phyloP scores from a whole-genome alignment of 352 stramenopile genomes.

The Globisporangium echinulatum region DNA sequence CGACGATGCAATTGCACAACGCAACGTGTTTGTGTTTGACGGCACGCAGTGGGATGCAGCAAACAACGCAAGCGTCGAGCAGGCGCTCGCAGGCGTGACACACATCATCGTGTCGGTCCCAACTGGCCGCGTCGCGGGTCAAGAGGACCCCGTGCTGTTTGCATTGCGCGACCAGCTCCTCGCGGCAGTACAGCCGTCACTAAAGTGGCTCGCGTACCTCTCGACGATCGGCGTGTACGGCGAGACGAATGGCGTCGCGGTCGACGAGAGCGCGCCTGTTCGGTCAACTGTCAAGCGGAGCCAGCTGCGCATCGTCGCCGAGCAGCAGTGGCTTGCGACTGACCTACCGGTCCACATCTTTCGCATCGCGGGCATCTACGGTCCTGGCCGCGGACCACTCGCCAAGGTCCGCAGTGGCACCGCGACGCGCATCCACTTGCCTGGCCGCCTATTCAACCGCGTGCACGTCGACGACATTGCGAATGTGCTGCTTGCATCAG shows the following conservation, averaged over 20 bases:
- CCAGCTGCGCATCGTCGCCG: constrained; percentile 70
- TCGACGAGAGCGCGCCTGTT: constrained; percentile 79
- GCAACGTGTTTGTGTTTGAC: constrained; percentile 83
- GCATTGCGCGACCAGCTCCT: constrained; percentile 37
- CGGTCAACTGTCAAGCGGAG: constrained; percentile 56
- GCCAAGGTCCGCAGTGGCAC: constrained; percentile 66
- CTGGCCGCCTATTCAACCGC: constrained; percentile 79
- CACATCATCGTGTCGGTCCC: constrained; percentile 79
- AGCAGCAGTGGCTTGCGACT: constrained; percentile 69
- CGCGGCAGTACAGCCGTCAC: constrained; percentile 25
- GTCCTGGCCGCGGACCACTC: constrained; percentile 74
- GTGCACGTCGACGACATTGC: constrained; percentile 91
- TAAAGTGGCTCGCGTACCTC: constrained; percentile 88
- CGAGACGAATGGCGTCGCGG: constrained; percentile 74
- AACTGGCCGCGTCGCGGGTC: constrained; percentile 30
- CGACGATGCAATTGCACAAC: neutral
- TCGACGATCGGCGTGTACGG: constrained; percentile 94
- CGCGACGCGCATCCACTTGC: constrained; percentile 65
- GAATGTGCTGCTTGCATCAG: constrained; percentile 65
- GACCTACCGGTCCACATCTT: constrained; percentile 79
- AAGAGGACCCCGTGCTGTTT: constrained; percentile 69
- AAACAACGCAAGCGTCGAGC: constrained; percentile 27
- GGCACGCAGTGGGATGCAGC: constrained; percentile 37
- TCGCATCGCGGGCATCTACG: constrained; percentile 90
- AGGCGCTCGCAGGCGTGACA: constrained; percentile 50